These are phyloP conservation scores for Pelargonium myrrhifolium DNA, from an alignment of 441 rosid genomes.

Conservation along the genomic window DNA sequence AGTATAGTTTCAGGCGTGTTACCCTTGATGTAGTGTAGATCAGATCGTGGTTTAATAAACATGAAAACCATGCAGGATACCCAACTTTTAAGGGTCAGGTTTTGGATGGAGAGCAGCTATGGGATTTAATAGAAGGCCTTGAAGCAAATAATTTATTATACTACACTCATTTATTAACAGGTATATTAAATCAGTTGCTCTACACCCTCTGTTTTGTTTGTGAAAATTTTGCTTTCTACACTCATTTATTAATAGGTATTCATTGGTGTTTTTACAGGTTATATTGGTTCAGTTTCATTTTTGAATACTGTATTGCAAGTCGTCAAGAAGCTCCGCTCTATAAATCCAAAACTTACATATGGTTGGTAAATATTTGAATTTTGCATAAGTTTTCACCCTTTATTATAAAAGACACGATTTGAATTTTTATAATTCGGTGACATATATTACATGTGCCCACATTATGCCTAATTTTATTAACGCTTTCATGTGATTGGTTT, in stretches of 20 bases:
- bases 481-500: background rate
- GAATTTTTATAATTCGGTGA: background rate
- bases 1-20: conserved; percentile 29
- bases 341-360: conserved; percentile 79
- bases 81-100: conserved; percentile 94
- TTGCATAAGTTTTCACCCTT: background rate
- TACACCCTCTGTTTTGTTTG: background rate
- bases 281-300: conserved; percentile 97
- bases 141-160: conserved; percentile 70
- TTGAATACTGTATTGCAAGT: conserved; percentile 68
- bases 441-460: background rate
- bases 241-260: too few relatives aligned
- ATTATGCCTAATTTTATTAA: background rate
- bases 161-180: conserved; percentile 92
- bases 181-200: conserved; percentile 27
- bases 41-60: conserved; percentile 15
- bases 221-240: background rate
- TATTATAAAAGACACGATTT: background rate
- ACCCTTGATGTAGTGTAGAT: conserved; percentile 7
- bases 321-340: conserved; percentile 73
- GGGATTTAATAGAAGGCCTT: conserved; percentile 90
- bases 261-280: conserved; percentile 50
- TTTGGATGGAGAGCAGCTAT: conserved; percentile 79
- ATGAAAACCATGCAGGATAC: conserved; percentile 51
- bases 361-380: conserved; percentile 40